Conservation (phyloP, 257 asterid species). For the Linderniella brevidens region DNA sequence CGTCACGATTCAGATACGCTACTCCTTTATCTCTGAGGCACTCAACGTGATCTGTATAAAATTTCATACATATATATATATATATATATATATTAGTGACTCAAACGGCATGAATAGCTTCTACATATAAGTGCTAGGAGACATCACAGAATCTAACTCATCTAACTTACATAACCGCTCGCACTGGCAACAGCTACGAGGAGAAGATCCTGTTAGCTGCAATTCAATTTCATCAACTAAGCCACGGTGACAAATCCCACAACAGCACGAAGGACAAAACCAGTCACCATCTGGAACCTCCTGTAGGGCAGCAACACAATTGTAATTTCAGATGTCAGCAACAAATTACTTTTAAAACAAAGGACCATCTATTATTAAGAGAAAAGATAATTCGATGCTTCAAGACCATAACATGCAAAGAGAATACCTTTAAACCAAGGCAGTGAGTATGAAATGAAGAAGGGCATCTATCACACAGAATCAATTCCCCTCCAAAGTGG, state of each 20-base stretch:
- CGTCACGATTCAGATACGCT: conserved; percentile 12
- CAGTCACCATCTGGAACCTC: conserved; percentile 82
- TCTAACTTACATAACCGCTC: conserved; percentile 49
- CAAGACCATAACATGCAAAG: too few species aligned
- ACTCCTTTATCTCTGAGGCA: conserved; percentile 38
- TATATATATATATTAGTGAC: too few species aligned
- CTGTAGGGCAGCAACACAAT: conserved; percentile 22
- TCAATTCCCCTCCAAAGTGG: conserved; percentile 65
- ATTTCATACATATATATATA: conserved; percentile 10
- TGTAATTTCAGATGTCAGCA: not conserved
- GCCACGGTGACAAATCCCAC: conserved; percentile 48
- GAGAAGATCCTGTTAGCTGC: conserved; percentile 14
- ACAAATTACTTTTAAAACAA: not conserved
- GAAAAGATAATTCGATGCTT: not conserved
- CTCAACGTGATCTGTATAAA: conserved; percentile 45
- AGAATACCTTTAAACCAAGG: conserved; percentile 64
- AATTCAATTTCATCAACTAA: conserved; percentile 14
- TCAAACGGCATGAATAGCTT: conserved; percentile 1
- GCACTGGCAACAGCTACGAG: conserved; percentile 53
- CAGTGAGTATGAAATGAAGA: conserved; percentile 71
- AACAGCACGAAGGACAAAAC: conserved; percentile 96
- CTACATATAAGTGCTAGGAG: not conserved
- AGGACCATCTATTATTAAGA: not conserved
- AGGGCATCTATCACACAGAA: conserved; percentile 86
- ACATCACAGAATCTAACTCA: not conserved